Base-by-base conservation (phyloP, 2,329 filamentous ascomycete genomes). In the Pseudogymnoascus sp. region DNA sequence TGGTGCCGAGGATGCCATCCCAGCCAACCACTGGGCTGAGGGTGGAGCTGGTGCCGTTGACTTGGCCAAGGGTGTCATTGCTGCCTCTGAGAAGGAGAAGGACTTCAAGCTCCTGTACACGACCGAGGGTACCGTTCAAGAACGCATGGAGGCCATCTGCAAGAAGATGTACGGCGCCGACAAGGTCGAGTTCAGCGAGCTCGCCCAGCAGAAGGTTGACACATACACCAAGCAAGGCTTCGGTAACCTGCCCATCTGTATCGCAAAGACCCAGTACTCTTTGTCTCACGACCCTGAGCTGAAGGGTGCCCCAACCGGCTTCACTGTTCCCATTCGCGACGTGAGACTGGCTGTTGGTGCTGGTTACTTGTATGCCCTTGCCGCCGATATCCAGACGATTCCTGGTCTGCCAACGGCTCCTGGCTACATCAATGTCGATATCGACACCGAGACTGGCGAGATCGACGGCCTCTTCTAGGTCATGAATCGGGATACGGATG, bases 261-360 rank as follows among this genome's bases (percentile, higher is more conserved):
- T 97, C 67, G 94, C 94, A 65, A 99, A 99, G 86, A 99, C 94
- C 12, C 94, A 99, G 76, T 99, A 99, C 80, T 96, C 91, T 35
- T 82, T 99, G 58, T 94, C 89, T 63, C 93, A 97, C 76, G 92
- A 99, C 74, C 89, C 93, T 2, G 86, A 90, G 9, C 82, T 97
- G 70, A 99, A 99, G 84, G 94, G 94, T 65, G 94, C 94, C 7
- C 94, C 94, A 25, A 90, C 88, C 3, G 94, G 93, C 63, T 99
- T 97, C 76, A 95, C 91, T 0, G 86, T 99, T 5, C 94, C 94
- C 1, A 96, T 99, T 69, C 82, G 93, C 64, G 94, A 99, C 73
- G 93, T 99, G 39, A 83, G 92, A 65, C 86, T 99, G 82, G 94
- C 94, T 29, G 92, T 92, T 64, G 94, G 94, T 72, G 94, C 91